Evolutionary conservation across 2,329 filamentous ascomycete genomes (phyloP), one percentile per base, ranked within the genome.

Genomic region (Teratosphaeria viscida): DNA sequence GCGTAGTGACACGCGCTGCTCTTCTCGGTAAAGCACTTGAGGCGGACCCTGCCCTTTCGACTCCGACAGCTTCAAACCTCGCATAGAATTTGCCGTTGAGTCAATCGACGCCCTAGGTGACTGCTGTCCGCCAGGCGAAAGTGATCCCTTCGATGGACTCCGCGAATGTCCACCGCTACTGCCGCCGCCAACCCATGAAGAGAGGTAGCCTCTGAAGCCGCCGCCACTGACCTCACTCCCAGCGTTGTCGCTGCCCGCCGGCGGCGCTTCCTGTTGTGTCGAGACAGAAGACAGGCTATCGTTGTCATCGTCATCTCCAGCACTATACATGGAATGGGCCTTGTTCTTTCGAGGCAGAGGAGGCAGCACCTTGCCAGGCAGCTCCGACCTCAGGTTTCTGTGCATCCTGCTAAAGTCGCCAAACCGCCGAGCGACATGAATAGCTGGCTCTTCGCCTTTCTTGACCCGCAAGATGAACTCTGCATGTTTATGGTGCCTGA

Each of bases 321-420:
- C 68, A 55, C 72, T 78, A 62, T 84, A 80, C 6, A 88, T 78
- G 2, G 86, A 86, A 64, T 86, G 86, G 23, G 86, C 83, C 74
- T 92, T 95, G 74, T 96, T 96, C 82, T 97, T 97, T 71, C 87
- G 87, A 0, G 94, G 94, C 56, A 97, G 77, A 0, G 90, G 84
- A 11, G 92, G 89, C 2, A 99, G 79, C 5, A 96, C 83, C 69
- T 95, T 95, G 19, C 94, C 94, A 0, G 94, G 94, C 58, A 97
- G 80, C 74, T 99, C 94, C 12, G 86, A 84, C 39, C 89, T 85
- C 61, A 99, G 75, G 64, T 82, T 82, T 74, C 88, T 92, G 73
- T 95, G 86, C 61, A 99, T 79, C 64, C 83, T 85, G 29, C 78
- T 81, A 71, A 99, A 99, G 66, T 96, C 90, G 35, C 92, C 89